Evolutionary conservation across 2,329 filamentous ascomycete genomes (phyloP).

Genomic region (Calcarisporium arbuscula): DNA sequence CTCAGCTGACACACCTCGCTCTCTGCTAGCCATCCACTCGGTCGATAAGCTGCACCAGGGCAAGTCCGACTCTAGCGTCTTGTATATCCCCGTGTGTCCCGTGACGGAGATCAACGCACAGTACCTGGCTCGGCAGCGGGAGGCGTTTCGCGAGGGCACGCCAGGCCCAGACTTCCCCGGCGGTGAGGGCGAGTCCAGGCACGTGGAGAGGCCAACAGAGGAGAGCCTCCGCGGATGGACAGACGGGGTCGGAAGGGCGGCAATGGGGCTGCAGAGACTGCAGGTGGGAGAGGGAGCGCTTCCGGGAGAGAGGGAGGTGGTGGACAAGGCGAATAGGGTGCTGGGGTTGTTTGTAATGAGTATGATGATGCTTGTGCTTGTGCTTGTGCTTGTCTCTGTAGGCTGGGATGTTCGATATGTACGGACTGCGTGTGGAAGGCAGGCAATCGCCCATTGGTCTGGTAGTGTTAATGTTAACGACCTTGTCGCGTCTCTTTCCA

Average conservation of each 20-base stretch:
- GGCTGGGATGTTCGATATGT: too few relatives aligned
- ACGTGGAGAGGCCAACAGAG: conserved; percentile 40
- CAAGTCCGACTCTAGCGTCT: conserved; percentile 66
- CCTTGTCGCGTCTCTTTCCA: too few relatives aligned
- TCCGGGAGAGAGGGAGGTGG: conserved; percentile 28
- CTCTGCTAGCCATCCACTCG: conserved; percentile 56
- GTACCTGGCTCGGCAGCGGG: conserved; percentile 64
- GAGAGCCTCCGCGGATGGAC: conserved; percentile 27
- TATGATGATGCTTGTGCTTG: too few relatives aligned
- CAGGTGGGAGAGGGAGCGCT: conserved; percentile 16
- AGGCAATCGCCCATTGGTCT: too few relatives aligned
- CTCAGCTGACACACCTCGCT: background rate
- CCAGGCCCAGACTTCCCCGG: conserved; percentile 67
- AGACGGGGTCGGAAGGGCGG: conserved; percentile 27
- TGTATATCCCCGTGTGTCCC: conserved; percentile 86
- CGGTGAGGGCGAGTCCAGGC: conserved; percentile 58
- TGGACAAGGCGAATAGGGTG: conserved; percentile 35
- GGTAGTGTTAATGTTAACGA: too few relatives aligned
- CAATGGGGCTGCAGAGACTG: conserved; percentile 40
- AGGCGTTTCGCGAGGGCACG: conserved; percentile 62
- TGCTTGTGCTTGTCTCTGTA: too few relatives aligned
- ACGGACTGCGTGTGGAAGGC: too few relatives aligned
- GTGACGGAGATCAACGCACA: conserved; percentile 67
- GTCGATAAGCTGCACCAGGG: conserved; percentile 77
- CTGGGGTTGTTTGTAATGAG: conserved; percentile 35